phyloP scores from a whole-genome alignment of 2,329 filamentous ascomycete species.

The Bertia moriformis region DNA sequence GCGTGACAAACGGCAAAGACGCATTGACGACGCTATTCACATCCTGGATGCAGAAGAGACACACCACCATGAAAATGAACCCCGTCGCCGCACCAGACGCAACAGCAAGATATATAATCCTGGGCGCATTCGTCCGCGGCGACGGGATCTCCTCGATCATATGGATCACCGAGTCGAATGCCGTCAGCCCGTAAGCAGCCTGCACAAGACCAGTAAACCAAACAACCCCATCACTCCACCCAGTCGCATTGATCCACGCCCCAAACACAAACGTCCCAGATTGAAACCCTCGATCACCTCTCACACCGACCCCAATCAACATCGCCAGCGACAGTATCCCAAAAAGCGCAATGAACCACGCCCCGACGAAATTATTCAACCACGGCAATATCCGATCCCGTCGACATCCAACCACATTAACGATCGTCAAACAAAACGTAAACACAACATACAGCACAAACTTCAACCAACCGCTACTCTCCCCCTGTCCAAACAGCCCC shows the following conservation, averaged over 20 bases:
- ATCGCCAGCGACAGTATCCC: conserved; percentile 33
- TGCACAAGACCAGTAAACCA: conserved; percentile 44
- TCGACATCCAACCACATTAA: conserved; percentile 36
- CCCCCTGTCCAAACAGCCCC: conserved; percentile 30
- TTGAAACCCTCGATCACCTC: conserved; percentile 26
- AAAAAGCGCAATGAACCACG: conserved; percentile 35
- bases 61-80: conserved; percentile 34
- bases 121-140: conserved; percentile 32
- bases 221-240: conserved; percentile 38
- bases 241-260: conserved; percentile 30
- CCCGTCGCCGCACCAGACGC: conserved; percentile 30
- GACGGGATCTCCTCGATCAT: conserved; percentile 40
- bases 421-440: conserved; percentile 27
- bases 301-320: conserved; percentile 33
- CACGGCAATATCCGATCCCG: conserved; percentile 28
- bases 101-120: conserved; percentile 35
- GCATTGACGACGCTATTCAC: conserved; percentile 23
- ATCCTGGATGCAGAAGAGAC: conserved; percentile 32
- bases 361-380: conserved; percentile 40
- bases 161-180: conserved; percentile 43
- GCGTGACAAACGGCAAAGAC: conserved; percentile 31
- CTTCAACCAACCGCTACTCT: conserved; percentile 30
- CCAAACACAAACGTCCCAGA: conserved; percentile 35
- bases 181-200: conserved; percentile 38
- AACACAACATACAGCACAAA: conserved; percentile 39